Percentiles rank a stretch among this genome's conserved stretches.
These are phyloP conservation scores for Austroboletus rostrupii DNA, from an alignment of 1,284 basidiomycete species.

Conservation along the genomic window DNA sequence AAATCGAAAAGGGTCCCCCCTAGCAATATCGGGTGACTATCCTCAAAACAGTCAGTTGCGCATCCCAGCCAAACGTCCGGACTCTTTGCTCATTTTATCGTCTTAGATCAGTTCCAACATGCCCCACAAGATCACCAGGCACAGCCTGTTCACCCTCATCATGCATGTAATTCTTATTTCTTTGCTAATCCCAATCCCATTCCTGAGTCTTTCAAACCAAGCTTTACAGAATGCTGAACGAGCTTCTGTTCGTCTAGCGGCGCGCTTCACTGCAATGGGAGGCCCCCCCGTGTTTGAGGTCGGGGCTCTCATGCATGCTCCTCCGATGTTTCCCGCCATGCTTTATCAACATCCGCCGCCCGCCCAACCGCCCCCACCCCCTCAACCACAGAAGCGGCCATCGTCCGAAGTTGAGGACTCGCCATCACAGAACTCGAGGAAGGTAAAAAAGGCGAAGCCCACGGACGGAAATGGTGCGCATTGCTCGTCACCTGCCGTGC, in stretches of 20 bases:
- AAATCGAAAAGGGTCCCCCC: constrained; percentile 17
- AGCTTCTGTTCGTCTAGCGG: constrained; percentile 53
- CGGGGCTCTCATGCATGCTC: constrained; percentile 31
- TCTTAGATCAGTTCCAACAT: constrained; percentile 29
- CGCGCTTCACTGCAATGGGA: constrained; percentile 41
- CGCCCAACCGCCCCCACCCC: constrained; percentile 21
- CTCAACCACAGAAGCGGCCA: constrained; percentile 35
- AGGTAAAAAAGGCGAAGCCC: constrained; percentile 37
- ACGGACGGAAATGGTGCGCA: constrained; percentile 33
- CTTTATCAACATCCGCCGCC: constrained; percentile 27
- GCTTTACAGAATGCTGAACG: constrained; percentile 50
- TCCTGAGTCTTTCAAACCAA: constrained; percentile 27
- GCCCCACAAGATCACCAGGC: constrained; percentile 30
- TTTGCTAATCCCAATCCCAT: constrained; percentile 5
- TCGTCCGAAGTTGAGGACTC: constrained; percentile 35
- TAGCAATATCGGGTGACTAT: constrained; percentile 30
- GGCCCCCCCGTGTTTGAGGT: constrained; percentile 34
- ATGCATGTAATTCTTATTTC: constrained; percentile 32
- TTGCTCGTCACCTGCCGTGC: constrained; percentile 1
- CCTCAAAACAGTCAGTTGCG: constrained; percentile 31
- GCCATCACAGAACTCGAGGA: constrained; percentile 38
- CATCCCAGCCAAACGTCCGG: constrained; percentile 1
- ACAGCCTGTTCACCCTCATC: constrained; percentile 28
- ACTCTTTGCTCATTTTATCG: constrained; percentile 15
- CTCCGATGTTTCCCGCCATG: constrained; percentile 31